Evolutionary conservation across 768 basidiomycete species (phyloP).

Genomic region (Pleurotus platypus): DNA sequence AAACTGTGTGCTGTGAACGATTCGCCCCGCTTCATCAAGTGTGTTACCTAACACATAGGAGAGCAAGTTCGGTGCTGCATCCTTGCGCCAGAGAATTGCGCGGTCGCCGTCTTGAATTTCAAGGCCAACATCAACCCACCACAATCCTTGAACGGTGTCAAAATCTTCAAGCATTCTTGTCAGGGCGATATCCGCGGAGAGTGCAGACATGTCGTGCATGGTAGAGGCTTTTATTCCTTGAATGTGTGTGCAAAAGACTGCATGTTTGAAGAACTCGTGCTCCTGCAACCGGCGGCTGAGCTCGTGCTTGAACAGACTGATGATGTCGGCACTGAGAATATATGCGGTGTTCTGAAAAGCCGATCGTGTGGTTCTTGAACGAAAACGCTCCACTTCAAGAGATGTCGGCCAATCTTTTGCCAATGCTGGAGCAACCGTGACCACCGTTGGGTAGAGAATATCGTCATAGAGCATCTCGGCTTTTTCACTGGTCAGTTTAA

Average conservation of each 20-base stretch:
- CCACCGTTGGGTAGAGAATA: neutral
- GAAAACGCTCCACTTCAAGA: neutral
- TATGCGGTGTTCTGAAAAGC: neutral
- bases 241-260: neutral
- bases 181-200: neutral
- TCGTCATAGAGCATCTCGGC: neutral
- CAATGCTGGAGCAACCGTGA: neutral
- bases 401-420: neutral
- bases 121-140: slow-evolving; percentile 1
- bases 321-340: neutral
- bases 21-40: neutral
- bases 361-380: neutral
- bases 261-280: neutral
- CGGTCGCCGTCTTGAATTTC: neutral
- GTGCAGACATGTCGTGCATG: neutral
- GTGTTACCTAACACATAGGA: neutral
- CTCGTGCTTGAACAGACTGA: neutral
- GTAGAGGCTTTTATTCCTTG: neutral
- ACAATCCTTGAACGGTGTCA: neutral
- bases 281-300: neutral
- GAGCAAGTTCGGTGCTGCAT: neutral
- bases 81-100: neutral
- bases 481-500: neutral
- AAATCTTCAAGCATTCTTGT: neutral
- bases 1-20: neutral